Evolutionary conservation across 257 asterid genomes (phyloP).

Genomic region (Solanum sitiens): DNA sequence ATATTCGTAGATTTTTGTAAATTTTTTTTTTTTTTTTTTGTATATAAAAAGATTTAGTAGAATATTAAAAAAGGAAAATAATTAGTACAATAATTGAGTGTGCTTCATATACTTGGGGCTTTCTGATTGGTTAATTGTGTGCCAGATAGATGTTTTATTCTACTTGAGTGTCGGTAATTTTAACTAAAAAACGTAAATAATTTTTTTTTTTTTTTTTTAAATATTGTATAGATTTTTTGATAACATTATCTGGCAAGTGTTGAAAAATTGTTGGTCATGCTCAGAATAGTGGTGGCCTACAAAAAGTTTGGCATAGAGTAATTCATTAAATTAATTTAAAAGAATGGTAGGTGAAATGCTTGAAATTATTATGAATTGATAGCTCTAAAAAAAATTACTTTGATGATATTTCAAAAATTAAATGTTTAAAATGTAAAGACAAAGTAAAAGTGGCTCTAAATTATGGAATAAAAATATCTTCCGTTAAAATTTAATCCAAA

Average conservation of each 20-base stretch:
- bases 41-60: not conserved
- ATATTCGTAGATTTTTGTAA: constrained; percentile 24
- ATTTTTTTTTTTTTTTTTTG: not conserved
- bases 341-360: not conserved
- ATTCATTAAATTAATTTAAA: not conserved
- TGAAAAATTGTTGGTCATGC: not conserved
- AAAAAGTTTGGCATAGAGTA: not conserved
- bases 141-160: not conserved
- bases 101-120: not conserved
- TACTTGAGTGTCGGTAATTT: not conserved
- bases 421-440: too few species aligned
- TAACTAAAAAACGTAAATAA: not conserved
- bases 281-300: not conserved
- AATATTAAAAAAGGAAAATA: not conserved
- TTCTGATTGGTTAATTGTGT: not conserved
- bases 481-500: too few species aligned
- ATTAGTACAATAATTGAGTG: not conserved
- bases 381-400: not conserved
- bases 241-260: not conserved
- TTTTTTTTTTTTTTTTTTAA: too few species aligned
- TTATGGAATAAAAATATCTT: too few species aligned
- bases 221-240: not conserved
- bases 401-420: too few species aligned
- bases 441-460: too few species aligned
- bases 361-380: not conserved